Evolutionary conservation across 2,329 filamentous ascomycete genomes (phyloP).

Genomic region (Hypoxylon sp.): DNA sequence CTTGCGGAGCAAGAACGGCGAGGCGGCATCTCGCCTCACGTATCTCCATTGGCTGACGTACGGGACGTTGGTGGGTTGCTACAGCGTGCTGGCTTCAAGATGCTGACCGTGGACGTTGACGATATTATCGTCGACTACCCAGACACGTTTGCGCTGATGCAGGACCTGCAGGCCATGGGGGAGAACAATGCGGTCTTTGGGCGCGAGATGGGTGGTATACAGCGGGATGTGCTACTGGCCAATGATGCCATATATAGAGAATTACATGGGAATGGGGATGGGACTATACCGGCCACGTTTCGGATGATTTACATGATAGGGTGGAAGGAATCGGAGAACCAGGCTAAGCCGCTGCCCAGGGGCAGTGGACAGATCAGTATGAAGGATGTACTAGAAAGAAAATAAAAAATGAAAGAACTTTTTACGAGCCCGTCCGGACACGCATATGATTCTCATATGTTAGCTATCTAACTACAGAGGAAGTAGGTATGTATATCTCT

Average conservation of each 20-base stretch:
- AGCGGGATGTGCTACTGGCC: conserved; percentile 87
- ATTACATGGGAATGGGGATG: conserved; percentile 86
- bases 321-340: conserved; percentile 88
- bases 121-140: conserved; percentile 97
- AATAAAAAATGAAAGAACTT: conserved; percentile 51
- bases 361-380: conserved; percentile 91
- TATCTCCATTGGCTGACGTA: conserved; percentile 93
- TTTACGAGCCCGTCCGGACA: background rate
- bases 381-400: conserved; percentile 79
- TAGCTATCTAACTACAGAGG: background rate
- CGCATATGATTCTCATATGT: background rate
- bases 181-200: conserved; percentile 91
- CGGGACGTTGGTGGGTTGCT: conserved; percentile 90
- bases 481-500: no score
- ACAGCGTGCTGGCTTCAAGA: conserved; percentile 90
- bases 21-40: conserved; percentile 91
- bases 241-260: conserved; percentile 90
- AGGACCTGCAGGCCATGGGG: conserved; percentile 95
- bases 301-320: conserved; percentile 99
- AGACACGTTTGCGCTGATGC: conserved; percentile 90
- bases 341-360: conserved; percentile 83
- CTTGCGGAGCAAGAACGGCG: conserved; percentile 90
- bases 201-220: conserved; percentile 84
- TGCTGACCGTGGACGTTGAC: conserved; percentile 96
- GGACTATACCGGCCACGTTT: conserved; percentile 88